Conservation (phyloP, 495 filamentous ascomycete species). For the Podospora sp. region DNA sequence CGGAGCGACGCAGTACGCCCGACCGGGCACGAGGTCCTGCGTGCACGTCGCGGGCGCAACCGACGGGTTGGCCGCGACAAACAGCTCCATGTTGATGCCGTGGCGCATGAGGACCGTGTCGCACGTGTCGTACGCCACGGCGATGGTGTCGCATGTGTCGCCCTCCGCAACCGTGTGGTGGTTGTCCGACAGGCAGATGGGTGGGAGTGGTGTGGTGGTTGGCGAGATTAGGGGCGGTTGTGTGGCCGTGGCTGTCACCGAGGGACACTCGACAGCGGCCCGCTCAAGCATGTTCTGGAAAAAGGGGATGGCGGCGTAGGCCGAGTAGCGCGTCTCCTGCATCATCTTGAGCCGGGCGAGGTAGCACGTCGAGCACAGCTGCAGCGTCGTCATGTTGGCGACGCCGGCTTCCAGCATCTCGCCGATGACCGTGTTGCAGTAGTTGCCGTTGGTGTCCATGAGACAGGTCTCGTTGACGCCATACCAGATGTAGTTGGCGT, state of each 20-base stretch:
- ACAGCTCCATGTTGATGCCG: background rate
- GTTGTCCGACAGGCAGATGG: background rate
- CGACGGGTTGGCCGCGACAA: background rate
- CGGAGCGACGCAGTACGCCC: background rate
- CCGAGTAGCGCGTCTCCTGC: constrained; percentile 28
- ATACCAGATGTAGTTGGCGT: constrained; percentile 9
- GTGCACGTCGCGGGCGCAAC: background rate
- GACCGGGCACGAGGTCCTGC: background rate
- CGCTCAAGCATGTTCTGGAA: background rate
- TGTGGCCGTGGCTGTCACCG: background rate
- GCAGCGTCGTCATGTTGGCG: constrained; percentile 19
- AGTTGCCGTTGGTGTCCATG: constrained; percentile 20
- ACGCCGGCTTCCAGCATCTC: constrained; percentile 19
- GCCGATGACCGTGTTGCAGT: constrained; percentile 21
- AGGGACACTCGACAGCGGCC: background rate
- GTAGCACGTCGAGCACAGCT: constrained; percentile 32
- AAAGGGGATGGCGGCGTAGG: constrained; percentile 19
- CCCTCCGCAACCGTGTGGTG: constrained; percentile 15
- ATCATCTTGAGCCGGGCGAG: constrained; percentile 22
- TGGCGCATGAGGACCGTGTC: background rate
- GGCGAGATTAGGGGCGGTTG: background rate
- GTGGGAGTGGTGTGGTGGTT: background rate
- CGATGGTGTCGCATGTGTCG: constrained; percentile 22
- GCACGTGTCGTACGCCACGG: constrained; percentile 4
- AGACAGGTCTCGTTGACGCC: constrained; percentile 31